phyloP scores from a whole-genome alignment of 192 early-diverging fungal species.

The Gaertneriomyces semiglobifer region DNA sequence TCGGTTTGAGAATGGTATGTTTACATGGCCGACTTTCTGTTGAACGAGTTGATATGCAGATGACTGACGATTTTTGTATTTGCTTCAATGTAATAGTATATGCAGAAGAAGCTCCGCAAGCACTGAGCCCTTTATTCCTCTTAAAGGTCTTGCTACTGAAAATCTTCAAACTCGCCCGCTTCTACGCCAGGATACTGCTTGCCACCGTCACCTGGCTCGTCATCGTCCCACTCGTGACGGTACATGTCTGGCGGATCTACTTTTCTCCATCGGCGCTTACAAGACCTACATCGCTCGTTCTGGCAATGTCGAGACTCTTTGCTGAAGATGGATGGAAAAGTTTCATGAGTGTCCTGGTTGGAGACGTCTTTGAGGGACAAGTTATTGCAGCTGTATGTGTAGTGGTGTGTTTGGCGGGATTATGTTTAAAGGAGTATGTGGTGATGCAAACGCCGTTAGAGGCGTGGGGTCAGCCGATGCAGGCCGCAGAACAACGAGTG shows the following conservation, averaged over 20 bases:
- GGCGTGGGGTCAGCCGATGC: slow-evolving; percentile 33
- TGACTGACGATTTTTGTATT: background rate
- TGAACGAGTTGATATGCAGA: background rate
- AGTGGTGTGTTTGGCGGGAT: slow-evolving; percentile 72
- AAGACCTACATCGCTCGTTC: background rate
- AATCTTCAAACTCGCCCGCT: slow-evolving; percentile 1
- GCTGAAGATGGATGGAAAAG: background rate
- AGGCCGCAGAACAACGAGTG: slow-evolving; percentile 16
- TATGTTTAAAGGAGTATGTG: slow-evolving; percentile 88
- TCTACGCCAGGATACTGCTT: slow-evolving; percentile 58
- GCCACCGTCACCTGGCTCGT: slow-evolving; percentile 76
- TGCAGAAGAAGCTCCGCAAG: slow-evolving; percentile 27
- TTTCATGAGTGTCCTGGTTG: slow-evolving; percentile 31
- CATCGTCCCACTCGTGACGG: slow-evolving; percentile 73
- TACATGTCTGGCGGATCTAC: slow-evolving; percentile 81
- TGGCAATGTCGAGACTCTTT: slow-evolving; percentile 4
- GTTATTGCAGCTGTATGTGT: slow-evolving; percentile 72
- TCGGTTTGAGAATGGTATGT: slow-evolving; percentile 75
- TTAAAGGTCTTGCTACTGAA: slow-evolving; percentile 20
- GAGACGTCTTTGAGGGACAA: slow-evolving; percentile 76
- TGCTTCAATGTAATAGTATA: slow-evolving; percentile 37
- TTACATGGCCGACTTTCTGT: slow-evolving; percentile 2
- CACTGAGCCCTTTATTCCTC: slow-evolving; percentile 31
- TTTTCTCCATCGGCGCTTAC: slow-evolving; percentile 44
- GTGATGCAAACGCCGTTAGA: slow-evolving; percentile 60